Base-by-base conservation (phyloP, 805 yeast genomes). In the Babjeviella inositovora region DNA sequence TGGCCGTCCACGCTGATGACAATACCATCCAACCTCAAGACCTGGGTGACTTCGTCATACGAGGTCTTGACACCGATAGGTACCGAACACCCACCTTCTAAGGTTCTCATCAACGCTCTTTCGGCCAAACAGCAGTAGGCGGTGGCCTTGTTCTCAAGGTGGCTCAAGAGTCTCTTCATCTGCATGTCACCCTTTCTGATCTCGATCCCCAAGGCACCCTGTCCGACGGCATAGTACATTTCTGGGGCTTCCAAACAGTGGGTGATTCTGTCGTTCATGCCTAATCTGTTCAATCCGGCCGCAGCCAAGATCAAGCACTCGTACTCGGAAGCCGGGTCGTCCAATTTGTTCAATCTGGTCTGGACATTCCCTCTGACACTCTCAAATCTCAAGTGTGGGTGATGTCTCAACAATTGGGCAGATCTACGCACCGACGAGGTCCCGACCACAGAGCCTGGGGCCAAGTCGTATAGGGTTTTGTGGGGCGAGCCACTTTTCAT, bases 1-100 rank as follows among this genome's bases (percentile, higher is more conserved):
- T 52, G 47, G 8, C 98, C 98, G 43, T 85, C 93, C 7, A 85
- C 85, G 30, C 76, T 67, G 15, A 84, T 76, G 9, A 87, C 92
- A 17, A 77, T 61, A 5, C 79, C 92, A 32, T 67, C 65, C 31
- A 85, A 49, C 4, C 43, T 38, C 26, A 84, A 56, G 6, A 32
- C 33, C 17, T 58, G 48, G 0, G 70, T 56, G 2, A 23, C 34
- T 11, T 45, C 49, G 25, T 62, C 47, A 32, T 62, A 50, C 28
- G 49, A 76, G 6, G 84, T 59, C 32, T 70, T 63, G 14, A 82
- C 94, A 24, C 98, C 98, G 33, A 90, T 79, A 5, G 98, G 98
- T 10, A 90, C 96, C 1, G 95, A 81, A 50, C 98, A 90, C 6
- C 98, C 98, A 30, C 97, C 98, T 53, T 90, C 97, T 29, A 90